phyloP scores from a whole-genome alignment of 176 grass and related monocot genomes.

The Carex pumila region DNA sequence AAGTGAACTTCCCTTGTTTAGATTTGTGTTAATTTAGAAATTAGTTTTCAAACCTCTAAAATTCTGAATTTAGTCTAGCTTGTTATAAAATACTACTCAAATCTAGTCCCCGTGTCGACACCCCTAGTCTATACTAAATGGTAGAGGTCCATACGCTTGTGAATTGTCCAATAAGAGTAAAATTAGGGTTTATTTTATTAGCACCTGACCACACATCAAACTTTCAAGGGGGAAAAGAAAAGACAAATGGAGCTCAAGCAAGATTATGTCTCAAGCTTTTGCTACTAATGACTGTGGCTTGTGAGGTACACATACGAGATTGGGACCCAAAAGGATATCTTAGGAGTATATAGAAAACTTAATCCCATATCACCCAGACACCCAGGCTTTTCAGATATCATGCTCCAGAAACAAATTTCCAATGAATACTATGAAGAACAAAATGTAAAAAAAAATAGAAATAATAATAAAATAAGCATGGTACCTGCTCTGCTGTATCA shows the following conservation, averaged over 20 bases:
- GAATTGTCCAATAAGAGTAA: no score
- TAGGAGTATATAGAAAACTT: not conserved
- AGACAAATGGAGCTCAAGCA: not conserved
- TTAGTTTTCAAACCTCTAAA: no score
- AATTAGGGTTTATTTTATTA: no score
- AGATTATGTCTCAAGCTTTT: not conserved
- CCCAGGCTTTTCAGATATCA: not conserved
- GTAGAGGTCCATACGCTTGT: no score
- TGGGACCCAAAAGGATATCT: not conserved
- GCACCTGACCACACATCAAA: no score
- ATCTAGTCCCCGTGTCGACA: no score
- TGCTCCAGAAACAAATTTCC: not conserved
- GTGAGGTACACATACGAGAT: not conserved
- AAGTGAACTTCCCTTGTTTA: no score
- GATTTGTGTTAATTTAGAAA: no score
- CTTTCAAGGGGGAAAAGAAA: not conserved
- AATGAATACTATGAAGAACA: not conserved
- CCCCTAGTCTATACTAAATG: no score
- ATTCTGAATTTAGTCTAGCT: no score
- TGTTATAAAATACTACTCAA: no score
- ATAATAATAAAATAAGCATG: not conserved
- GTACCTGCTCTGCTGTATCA: constrained; percentile 23
- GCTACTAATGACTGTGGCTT: not conserved
- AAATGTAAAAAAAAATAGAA: not conserved
- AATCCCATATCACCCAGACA: not conserved